A percentile compares a stretch with the other conserved stretches of the same genome.
These are phyloP conservation scores for Mitragyna speciosa DNA, from an alignment of 257 asterid species.

Conservation along the genomic window DNA sequence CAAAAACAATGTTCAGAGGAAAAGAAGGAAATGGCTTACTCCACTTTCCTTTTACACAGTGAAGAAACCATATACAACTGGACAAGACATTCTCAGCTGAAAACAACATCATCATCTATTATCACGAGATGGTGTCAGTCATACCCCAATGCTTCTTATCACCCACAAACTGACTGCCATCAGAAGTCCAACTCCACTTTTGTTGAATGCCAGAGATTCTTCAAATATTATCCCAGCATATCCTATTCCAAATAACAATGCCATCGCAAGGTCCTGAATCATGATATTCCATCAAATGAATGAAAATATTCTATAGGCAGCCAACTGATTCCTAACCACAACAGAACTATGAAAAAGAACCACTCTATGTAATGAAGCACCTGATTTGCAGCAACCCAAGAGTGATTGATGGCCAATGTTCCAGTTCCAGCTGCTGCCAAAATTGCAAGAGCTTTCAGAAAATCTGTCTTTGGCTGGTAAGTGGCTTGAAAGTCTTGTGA, in stretches of 20 bases:
- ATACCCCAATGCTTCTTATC: conserved; percentile 90
- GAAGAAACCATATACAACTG: background rate
- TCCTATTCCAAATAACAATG: conserved; percentile 77
- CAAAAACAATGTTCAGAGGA: no score
- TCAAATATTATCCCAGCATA: conserved; percentile 95
- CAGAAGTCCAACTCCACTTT: conserved; percentile 95
- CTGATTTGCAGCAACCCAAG: conserved; percentile 98
- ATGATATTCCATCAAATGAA: conserved; percentile 26
- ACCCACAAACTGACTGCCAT: conserved; percentile 98
- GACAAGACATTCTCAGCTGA: background rate
- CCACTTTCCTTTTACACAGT: background rate
- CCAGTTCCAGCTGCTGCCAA: conserved; percentile 84
- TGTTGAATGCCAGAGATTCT: conserved; percentile 94
- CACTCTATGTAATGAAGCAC: conserved; percentile 35
- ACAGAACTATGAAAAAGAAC: conserved; percentile 10
- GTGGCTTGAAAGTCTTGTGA: conserved; percentile 62
- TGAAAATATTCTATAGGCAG: conserved; percentile 1
- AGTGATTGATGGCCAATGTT: conserved; percentile 81
- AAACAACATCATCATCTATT: background rate
- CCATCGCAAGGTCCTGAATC: conserved; percentile 91
- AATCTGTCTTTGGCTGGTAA: conserved; percentile 83
- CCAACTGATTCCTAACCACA: conserved; percentile 16
- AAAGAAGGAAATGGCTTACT: background rate
- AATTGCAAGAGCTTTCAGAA: conserved; percentile 81
- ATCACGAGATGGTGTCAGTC: conserved; percentile 21